Conservation (phyloP, 1,139 yeast species). For the Candida sojae region DNA sequence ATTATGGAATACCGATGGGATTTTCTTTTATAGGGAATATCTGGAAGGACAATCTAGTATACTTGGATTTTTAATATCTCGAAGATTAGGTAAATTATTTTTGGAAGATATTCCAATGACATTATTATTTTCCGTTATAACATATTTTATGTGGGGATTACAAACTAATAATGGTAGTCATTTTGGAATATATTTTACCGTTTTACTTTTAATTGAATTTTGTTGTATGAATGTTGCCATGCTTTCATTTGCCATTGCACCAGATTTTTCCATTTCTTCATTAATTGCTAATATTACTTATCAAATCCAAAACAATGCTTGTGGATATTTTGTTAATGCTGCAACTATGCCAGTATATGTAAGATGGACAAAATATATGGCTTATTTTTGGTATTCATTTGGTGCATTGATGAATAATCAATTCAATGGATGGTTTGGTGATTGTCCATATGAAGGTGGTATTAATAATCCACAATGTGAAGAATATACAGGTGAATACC, state of each 20-base stretch:
- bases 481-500: constrained; percentile 55
- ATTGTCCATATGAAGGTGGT: constrained; percentile 44
- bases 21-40: constrained; percentile 71
- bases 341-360: constrained; percentile 81
- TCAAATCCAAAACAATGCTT: constrained; percentile 74
- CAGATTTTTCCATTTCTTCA: constrained; percentile 68
- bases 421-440: constrained; percentile 60
- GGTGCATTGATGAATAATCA: constrained; percentile 71
- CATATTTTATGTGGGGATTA: constrained; percentile 81
- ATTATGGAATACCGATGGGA: constrained; percentile 67
- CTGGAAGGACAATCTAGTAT: constrained; percentile 70
- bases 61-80: constrained; percentile 65
- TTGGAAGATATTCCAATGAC: constrained; percentile 73
- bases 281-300: constrained; percentile 63
- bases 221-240: constrained; percentile 59
- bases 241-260: constrained; percentile 56
- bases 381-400: constrained; percentile 77
- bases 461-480: constrained; percentile 25
- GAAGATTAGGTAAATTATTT: constrained; percentile 65
- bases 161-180: constrained; percentile 25
- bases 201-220: constrained; percentile 56
- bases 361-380: constrained; percentile 76
- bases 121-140: constrained; percentile 55
- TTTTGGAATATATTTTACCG: constrained; percentile 66
- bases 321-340: constrained; percentile 81